Base-by-base conservation (phyloP, 495 filamentous ascomycete genomes). In the Penicillium chermesinum region DNA sequence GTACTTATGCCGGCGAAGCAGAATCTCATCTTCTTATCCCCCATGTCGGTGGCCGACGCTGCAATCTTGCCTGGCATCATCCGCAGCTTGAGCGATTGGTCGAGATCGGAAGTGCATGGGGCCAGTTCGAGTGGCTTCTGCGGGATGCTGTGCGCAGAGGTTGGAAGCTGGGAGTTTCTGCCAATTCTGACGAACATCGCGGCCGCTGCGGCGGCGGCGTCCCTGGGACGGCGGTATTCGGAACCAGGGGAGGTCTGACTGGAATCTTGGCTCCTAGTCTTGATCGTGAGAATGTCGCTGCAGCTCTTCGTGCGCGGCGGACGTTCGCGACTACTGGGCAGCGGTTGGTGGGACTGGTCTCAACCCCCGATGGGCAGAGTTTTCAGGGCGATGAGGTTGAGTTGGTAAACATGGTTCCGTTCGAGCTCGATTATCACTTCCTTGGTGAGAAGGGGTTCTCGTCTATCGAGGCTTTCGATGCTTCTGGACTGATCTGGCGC, bases 241-340 rank as follows among this genome's bases (percentile, higher is more conserved):
- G 57, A 43, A 55, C 48, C 13, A 41, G 52, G 17, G 59, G 59
- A n/a, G 59, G 59, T 0, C 32, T 63, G 1, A 63, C 53, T 9
- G 56, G 59, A 13, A 55, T 59, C 14, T 13, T 63, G 10, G 19
- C 56, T 6, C 5, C 38, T 1, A 35, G 18, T 1, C 41, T 63
- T 5, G 53, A 56, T 7, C 43, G 53, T n/a, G 14, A 33, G 7
- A 35, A 41, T 20, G 53, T 59, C 10, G 59, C 53, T 6, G 15
- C 18, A 15, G 41, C 59, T 27, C 38, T 63, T n/a, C 38, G 56
- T 7, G 46, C 59, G 1, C 37, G 59, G 12, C 38, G 43, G 16
- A 63, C 59, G 12, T 59, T 63, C 12, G 59, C 59, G 15, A 63
- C 59, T 6, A 63, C 59, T 6, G 56, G 55, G 2, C 49, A 63